phyloP scores from a whole-genome alignment of 768 basidiomycete species.

The Termitomyces sp. region DNA sequence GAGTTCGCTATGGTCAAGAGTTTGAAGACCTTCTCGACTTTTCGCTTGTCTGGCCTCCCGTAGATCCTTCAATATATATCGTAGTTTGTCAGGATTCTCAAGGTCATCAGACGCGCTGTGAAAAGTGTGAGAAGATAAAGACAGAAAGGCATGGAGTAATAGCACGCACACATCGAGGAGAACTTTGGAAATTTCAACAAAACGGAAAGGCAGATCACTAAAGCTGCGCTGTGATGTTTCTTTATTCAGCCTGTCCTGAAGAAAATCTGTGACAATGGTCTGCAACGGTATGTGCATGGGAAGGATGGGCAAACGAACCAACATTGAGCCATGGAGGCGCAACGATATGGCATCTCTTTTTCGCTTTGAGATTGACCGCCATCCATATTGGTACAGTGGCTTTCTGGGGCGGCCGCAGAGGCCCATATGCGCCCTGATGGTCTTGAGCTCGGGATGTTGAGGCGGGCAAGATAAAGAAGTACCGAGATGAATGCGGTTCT shows the following conservation, averaged over 20 bases:
- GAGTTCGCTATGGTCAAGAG: constrained; percentile 76
- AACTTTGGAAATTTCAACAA: constrained; percentile 86
- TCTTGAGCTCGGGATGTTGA: constrained; percentile 13
- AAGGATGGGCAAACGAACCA: constrained; percentile 44
- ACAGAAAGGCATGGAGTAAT: not conserved
- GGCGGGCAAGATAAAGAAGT: constrained; percentile 17
- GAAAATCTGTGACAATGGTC: constrained; percentile 48
- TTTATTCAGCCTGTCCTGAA: constrained; percentile 65
- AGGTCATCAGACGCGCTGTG: constrained; percentile 87
- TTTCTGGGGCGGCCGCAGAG: constrained; percentile 82
- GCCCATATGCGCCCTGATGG: constrained; percentile 84
- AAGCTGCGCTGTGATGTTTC: constrained; percentile 76
- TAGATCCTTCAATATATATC: constrained; percentile 87
- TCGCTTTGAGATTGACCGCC: constrained; percentile 87
- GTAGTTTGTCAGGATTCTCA: constrained; percentile 75
- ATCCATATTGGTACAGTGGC: constrained; percentile 93
- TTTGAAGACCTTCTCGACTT: constrained; percentile 76
- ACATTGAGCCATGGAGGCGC: constrained; percentile 85
- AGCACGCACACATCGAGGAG: constrained; percentile 81
- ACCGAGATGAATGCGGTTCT: constrained; percentile 89
- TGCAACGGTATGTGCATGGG: not conserved
- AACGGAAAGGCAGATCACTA: constrained; percentile 79
- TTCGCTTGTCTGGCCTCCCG: constrained; percentile 95
- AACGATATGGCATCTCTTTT: constrained; percentile 92
- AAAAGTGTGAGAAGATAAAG: not conserved